These are phyloP conservation scores for Hypholoma fasciculare DNA, from an alignment of 768 basidiomycete genomes.

Conservation along the genomic window DNA sequence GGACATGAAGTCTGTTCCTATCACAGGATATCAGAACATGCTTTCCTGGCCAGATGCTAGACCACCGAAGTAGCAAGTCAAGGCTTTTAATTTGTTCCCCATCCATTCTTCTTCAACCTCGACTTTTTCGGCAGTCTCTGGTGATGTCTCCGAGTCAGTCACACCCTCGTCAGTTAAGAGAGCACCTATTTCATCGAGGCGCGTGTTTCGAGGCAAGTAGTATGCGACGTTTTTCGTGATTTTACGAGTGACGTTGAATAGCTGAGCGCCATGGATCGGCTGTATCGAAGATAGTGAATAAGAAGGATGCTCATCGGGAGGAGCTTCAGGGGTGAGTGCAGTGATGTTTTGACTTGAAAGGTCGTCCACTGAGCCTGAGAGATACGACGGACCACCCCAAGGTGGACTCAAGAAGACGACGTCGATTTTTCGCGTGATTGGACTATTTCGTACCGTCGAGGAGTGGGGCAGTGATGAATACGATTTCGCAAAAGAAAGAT, in stretches of 20 bases:
- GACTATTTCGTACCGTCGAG: constrained; percentile 9
- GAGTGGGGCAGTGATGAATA: constrained; percentile 33
- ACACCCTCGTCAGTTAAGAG: constrained; percentile 18
- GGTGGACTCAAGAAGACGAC: constrained; percentile 93
- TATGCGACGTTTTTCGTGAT: constrained; percentile 87
- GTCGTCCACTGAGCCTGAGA: constrained; percentile 36
- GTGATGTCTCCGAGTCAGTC: background rate
- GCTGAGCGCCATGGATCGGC: constrained; percentile 80
- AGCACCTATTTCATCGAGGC: constrained; percentile 67
- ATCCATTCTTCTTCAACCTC: constrained; percentile 99
- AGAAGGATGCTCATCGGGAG: constrained; percentile 40
- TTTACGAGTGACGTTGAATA: constrained; percentile 70
- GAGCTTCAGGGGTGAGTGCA: background rate
- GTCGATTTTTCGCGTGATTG: constrained; percentile 63
- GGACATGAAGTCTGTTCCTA: too few relatives aligned
- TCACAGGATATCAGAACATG: constrained; percentile 40
- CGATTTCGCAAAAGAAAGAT: constrained; percentile 71
- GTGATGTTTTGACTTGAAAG: background rate
- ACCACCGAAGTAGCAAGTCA: constrained; percentile 94
- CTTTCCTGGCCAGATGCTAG: constrained; percentile 68
- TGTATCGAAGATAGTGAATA: constrained; percentile 73
- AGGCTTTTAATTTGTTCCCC: constrained; percentile 87
- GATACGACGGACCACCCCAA: constrained; percentile 88
- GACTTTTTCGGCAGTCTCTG: constrained; percentile 48
- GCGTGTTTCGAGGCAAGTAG: constrained; percentile 84